Percentiles rank a stretch among this genome's conserved stretches.
These are phyloP conservation scores for Yueomyces sp. DNA, from an alignment of 805 yeast genomes.

Conservation along the genomic window DNA sequence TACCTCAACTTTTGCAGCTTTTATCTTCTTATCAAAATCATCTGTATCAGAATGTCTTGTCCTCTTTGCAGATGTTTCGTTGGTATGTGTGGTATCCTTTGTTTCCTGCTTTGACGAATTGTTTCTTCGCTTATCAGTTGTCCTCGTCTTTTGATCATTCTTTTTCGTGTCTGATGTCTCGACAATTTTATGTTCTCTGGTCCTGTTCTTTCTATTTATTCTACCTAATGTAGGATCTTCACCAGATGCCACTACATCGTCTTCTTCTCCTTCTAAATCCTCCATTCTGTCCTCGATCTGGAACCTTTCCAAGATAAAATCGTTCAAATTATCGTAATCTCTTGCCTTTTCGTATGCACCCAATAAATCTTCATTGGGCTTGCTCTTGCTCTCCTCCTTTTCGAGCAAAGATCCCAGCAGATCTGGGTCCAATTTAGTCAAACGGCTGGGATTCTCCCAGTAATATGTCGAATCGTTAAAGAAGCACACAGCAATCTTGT, in stretches of 20 bases:
- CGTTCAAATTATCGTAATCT: constrained; percentile 12
- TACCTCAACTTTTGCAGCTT: neutral
- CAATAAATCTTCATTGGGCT: constrained; percentile 9
- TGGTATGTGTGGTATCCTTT: no score
- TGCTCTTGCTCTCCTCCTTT: constrained; percentile 4
- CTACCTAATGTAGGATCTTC: constrained; percentile 18
- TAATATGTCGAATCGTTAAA: constrained; percentile 24
- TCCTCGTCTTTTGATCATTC: neutral
- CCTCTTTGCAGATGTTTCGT: neutral
- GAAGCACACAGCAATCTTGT: constrained; percentile 22
- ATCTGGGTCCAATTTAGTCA: constrained; percentile 8
- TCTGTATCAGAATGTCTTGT: neutral
- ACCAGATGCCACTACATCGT: constrained; percentile 10
- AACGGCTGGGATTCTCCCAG: constrained; percentile 20
- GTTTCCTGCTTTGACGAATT: no score
- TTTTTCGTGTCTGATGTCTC: neutral
- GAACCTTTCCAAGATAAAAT: constrained; percentile 15
- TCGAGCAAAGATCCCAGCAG: constrained; percentile 9
- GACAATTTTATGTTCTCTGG: neutral
- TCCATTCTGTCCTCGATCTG: constrained; percentile 13
- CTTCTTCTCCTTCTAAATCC: constrained; percentile 7
- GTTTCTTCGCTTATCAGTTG: neutral
- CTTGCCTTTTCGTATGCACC: constrained; percentile 20
- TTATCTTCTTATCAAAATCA: neutral
- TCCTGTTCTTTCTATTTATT: neutral